phyloP scores from a whole-genome alignment of 2,329 filamentous ascomycete species.

The Triangularia setosa region DNA sequence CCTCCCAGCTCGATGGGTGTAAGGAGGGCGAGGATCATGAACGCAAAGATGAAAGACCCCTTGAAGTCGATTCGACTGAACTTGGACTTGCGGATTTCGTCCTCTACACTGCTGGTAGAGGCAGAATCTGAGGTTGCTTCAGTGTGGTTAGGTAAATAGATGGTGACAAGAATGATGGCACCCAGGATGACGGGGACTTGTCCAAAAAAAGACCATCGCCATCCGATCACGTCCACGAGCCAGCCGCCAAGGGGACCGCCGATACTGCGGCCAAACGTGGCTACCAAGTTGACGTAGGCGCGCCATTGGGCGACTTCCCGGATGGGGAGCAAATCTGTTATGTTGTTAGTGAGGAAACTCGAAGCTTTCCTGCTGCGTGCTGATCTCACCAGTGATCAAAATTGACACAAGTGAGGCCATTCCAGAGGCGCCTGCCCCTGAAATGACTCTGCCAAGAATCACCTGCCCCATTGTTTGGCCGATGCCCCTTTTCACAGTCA shows the following conservation, averaged over 20 bases:
- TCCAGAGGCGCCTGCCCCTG: conserved; percentile 49
- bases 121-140: background rate
- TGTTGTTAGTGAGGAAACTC: background rate
- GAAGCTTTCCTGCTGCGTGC: conserved; percentile 32
- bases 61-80: conserved; percentile 56
- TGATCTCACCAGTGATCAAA: conserved; percentile 40
- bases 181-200: conserved; percentile 53
- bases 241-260: conserved; percentile 57
- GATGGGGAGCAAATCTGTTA: conserved; percentile 46
- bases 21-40: conserved; percentile 35
- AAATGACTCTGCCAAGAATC: conserved; percentile 48
- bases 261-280: conserved; percentile 48
- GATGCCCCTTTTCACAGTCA: conserved; percentile 32
- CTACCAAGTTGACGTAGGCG: conserved; percentile 49
- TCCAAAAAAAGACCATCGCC: conserved; percentile 61
- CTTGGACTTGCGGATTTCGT: conserved; percentile 29
- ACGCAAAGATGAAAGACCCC: conserved; percentile 45
- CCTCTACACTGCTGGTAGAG: conserved; percentile 3
- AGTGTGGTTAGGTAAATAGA: conserved; percentile 34
- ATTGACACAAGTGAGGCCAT: conserved; percentile 49
- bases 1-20: conserved; percentile 40
- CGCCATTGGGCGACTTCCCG: conserved; percentile 52
- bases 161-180: conserved; percentile 40
- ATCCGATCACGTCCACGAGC: conserved; percentile 59
- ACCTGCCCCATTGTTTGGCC: conserved; percentile 46